Evolutionary conservation across 345 rosid genomes (phyloP), one percentile per base, ranked within the genome.

Genomic region (Hevea brasiliensis): DNA sequence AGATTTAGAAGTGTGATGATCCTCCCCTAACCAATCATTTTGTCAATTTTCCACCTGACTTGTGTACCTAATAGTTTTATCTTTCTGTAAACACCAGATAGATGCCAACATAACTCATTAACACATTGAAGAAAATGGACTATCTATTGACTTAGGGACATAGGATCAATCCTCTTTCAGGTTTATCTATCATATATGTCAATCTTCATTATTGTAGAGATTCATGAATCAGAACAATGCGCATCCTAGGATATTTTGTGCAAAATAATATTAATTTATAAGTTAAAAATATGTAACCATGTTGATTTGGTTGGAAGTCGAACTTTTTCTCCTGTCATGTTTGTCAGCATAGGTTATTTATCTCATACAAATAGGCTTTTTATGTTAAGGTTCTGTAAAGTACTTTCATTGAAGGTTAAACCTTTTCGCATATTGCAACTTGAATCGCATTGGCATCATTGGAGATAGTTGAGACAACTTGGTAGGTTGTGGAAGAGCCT

Each of bases 391-490:
- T 47, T 47, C n/a, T n/a, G n/a, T n/a, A 32, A 32, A 32, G 37
- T 32, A 32, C 2, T 32, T 32, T 4, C 4, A 4, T 32, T 32
- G 37, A 32, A 32, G 37, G 37, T 32, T 58, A 2, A 12, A 89
- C 94, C 91, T 87, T 89, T 20, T 86, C 91, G 37, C 88, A 82
- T 45, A 89, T 85, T 72, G 88, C 87, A 65, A 85, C 94, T 85
- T 89, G 91, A 69, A 89, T 86, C 27, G 89, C 58, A 81, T 77
- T 89, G 72, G 94, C 86, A 80, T 89, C 91, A 13, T 78, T 76
- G 21, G 94, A 87, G 68, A 89, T 82, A 23, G 89, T 86, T 7
- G 85, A 82, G 61, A 89, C 86, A 56, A 89, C 90, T 85, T 85
- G 84, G 68, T 77, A 86, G 0, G 90, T 87, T 27, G 87, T 85